Conservation (phyloP, 2,329 filamentous ascomycete species). For the Botryotinia narcissicola region DNA sequence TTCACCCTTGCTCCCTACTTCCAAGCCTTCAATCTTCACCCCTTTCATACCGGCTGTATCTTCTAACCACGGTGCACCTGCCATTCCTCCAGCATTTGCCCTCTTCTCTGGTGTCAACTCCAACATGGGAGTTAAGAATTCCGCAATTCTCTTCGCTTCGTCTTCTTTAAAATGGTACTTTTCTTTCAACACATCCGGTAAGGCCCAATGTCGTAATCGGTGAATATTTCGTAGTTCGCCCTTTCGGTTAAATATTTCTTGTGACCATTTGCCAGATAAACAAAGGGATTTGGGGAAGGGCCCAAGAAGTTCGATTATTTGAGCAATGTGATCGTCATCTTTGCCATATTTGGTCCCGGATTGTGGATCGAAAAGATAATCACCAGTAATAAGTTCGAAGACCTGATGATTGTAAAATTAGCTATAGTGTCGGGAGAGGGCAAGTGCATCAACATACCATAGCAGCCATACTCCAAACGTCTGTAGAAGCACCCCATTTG, state of each 20-base stretch:
- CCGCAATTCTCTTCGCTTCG: conserved; percentile 73
- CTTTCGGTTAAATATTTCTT: conserved; percentile 98
- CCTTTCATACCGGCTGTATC: conserved; percentile 87
- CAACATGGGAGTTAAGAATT: conserved; percentile 87
- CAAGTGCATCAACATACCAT: conserved; percentile 67
- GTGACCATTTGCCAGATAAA: conserved; percentile 91
- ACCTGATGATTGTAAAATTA: conserved; percentile 54
- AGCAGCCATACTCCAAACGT: conserved; percentile 99
- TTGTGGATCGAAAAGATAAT: conserved; percentile 97
- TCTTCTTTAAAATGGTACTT: conserved; percentile 94
- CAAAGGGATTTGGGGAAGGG: conserved; percentile 91
- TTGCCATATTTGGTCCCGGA: conserved; percentile 99
- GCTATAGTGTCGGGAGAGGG: not conserved
- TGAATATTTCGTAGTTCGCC: conserved; percentile 98
- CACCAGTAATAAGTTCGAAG: conserved; percentile 95
- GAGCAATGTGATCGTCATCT: conserved; percentile 97
- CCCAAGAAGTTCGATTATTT: conserved; percentile 95
- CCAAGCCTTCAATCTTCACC: conserved; percentile 67
- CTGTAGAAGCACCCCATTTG: conserved; percentile 99
- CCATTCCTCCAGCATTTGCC: conserved; percentile 96
- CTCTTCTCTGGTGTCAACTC: conserved; percentile 83
- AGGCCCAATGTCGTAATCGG: conserved; percentile 89
- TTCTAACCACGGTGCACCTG: conserved; percentile 76
- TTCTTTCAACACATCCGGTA: conserved; percentile 88
- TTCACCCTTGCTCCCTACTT: conserved; percentile 80